Base-by-base conservation (phyloP, 2,329 filamentous ascomycete species). In the Anthostomella pinea region DNA sequence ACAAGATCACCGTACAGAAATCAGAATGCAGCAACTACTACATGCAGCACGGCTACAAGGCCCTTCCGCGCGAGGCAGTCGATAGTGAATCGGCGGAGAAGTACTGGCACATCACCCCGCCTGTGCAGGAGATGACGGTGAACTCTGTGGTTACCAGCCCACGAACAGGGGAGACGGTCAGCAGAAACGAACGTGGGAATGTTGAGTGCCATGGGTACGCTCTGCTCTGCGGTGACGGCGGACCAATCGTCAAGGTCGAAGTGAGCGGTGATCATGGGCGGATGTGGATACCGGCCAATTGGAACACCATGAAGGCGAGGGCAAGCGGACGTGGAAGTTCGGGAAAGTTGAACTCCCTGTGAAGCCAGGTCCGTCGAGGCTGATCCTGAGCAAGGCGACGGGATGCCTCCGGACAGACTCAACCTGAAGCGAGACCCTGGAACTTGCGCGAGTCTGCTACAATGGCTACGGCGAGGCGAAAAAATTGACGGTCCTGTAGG, bases 401-500 rank as follows among this genome's bases (percentile, higher is more conserved):
- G 5, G 77, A 81, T 59, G 59, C 49, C 24, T 69, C 60, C 17
- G 74, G 75, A 3, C 73, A 78, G 51, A 60, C 59, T 16, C 77
- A 81, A 51, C 58, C 56, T 15, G 57, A 64, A 42, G 60, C 61
- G 38, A 65, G 68, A 3, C 56, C 68, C 49, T 81, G 77, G 77
- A 81, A 81, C 55, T 56, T 77, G 40, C 64, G 77, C 38, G 77
- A 77, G 73, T 81, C 5, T 74, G 65, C 18, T 81, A 81, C 57
- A 77, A 78, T 58, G 77, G 73, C 1, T 81, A 73, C 58, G 77
- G 76, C 3, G 70, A 77, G 47, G 66, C 64, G 19, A 69, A 59
- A 45, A 65, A 70, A 24, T 48, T 81, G 37, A 30, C 26, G 9
- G 22, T 44, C 8, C 6, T 9, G n/a, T 32, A 23, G 13, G 25